These are phyloP conservation scores for Botrytis elliptica DNA, from an alignment of 2,329 filamentous ascomycete species.

Conservation along the genomic window DNA sequence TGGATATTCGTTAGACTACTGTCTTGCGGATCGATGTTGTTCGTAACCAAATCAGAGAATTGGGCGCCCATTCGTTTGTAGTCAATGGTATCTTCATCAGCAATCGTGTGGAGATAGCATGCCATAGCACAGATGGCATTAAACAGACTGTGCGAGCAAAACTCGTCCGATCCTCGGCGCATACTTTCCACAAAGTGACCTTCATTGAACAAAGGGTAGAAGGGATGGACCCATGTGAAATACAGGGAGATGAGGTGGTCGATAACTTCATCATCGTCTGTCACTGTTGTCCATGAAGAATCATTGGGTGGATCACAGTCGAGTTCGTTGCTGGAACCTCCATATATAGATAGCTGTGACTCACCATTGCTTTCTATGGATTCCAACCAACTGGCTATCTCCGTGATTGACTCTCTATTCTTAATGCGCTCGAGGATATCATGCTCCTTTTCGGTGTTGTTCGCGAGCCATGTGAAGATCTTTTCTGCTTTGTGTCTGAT, in stretches of 20 bases:
- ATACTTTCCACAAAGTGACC: constrained; percentile 37
- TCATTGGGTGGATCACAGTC: constrained; percentile 19
- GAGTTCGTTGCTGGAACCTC: constrained; percentile 35
- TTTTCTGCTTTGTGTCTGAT: background rate
- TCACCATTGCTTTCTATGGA: constrained; percentile 31
- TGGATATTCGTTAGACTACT: constrained; percentile 35
- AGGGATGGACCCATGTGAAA: constrained; percentile 41
- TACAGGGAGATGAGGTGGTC: constrained; percentile 40
- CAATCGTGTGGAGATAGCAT: constrained; percentile 35
- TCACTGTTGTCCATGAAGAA: constrained; percentile 37
- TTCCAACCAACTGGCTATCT: constrained; percentile 36
- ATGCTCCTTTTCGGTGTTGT: constrained; percentile 34
- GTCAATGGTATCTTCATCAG: constrained; percentile 31
- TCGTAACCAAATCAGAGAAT: constrained; percentile 35
- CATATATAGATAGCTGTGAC: constrained; percentile 28
- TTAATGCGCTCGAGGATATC: constrained; percentile 37
- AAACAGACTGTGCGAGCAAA: constrained; percentile 37
- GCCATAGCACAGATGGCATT: constrained; percentile 41
- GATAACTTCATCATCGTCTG: constrained; percentile 30
- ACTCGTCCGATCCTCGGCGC: constrained; percentile 25
- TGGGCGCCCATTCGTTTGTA: constrained; percentile 32
- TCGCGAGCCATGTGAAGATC: constrained; percentile 33
- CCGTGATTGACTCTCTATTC: constrained; percentile 35
- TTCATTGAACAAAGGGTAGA: constrained; percentile 40
- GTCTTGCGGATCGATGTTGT: constrained; percentile 31